phyloP scores from a whole-genome alignment of 2,329 filamentous ascomycete genomes.

The Elsinoe perseae region DNA sequence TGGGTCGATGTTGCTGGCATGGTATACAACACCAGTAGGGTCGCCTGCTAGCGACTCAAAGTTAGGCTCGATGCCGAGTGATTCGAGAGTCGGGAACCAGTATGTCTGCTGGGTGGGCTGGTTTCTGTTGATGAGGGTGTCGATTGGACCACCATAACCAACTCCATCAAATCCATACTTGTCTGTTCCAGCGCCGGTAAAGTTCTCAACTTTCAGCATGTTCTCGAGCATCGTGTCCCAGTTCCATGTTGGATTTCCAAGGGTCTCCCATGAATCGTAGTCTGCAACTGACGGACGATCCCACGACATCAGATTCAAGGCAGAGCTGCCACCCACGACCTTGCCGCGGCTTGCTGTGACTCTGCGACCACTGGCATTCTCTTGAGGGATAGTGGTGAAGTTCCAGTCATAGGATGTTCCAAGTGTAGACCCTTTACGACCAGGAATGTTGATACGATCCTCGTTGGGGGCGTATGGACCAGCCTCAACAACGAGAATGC shows the following conservation, averaged over 20 bases:
- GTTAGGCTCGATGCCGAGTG: conserved; percentile 37
- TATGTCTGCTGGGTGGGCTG: conserved; percentile 37
- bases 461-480: conserved; percentile 21
- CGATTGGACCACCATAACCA: conserved; percentile 28
- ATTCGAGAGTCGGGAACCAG: conserved; percentile 42
- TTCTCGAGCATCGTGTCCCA: conserved; percentile 40
- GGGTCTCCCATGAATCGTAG: conserved; percentile 31
- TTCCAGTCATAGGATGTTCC: conserved; percentile 22
- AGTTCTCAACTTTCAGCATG: conserved; percentile 24
- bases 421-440: conserved; percentile 14
- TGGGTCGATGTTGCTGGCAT: conserved; percentile 44
- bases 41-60: conserved; percentile 44
- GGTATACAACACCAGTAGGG: conserved; percentile 44
- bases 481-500: conserved; percentile 28
- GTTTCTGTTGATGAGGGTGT: conserved; percentile 36
- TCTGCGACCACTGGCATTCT: conserved; percentile 17
- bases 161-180: conserved; percentile 26
- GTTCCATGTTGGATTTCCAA: conserved; percentile 34
- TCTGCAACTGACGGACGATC: conserved; percentile 23
- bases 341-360: conserved; percentile 30
- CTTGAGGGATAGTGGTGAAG: conserved; percentile 19
- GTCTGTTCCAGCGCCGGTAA: neutral
- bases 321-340: conserved; percentile 33
- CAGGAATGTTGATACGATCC: conserved; percentile 22
- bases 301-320: conserved; percentile 30